Conservation (phyloP, 2,329 filamentous ascomycete species). For the Aspergillus sp. region DNA sequence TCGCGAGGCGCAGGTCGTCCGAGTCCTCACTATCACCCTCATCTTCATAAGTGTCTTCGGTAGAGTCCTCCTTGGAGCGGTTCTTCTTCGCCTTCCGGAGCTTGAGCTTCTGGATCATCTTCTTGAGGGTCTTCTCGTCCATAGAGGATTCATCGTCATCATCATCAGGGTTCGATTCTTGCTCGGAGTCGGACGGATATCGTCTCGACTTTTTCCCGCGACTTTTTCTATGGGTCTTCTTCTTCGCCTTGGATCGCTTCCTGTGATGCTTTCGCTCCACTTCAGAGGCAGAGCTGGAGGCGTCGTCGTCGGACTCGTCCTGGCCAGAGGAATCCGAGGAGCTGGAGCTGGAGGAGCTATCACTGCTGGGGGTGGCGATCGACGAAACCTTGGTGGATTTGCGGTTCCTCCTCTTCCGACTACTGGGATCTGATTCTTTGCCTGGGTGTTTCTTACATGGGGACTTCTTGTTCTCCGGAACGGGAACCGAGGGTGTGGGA, state of each 20-base stretch:
- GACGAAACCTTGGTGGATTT: slow-evolving; percentile 18
- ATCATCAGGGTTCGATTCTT: slow-evolving; percentile 27
- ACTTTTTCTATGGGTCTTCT: slow-evolving; percentile 27
- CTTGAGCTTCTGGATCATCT: slow-evolving; percentile 31
- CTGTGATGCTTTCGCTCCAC: slow-evolving; percentile 34
- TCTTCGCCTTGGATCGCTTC: slow-evolving; percentile 37
- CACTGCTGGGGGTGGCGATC: slow-evolving; percentile 19
- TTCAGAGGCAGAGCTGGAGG: slow-evolving; percentile 15
- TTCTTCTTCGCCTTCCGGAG: slow-evolving; percentile 33
- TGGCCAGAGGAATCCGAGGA: slow-evolving; percentile 14
- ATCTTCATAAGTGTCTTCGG: slow-evolving; percentile 32
- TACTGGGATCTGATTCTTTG: slow-evolving; percentile 19
- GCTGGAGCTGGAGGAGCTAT: slow-evolving; percentile 23
- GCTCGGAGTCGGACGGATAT: slow-evolving; percentile 21
- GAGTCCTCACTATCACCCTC: slow-evolving; percentile 28
- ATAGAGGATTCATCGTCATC: slow-evolving; percentile 21
- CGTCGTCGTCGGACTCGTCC: slow-evolving; percentile 19
- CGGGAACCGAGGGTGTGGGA: slow-evolving; percentile 17
- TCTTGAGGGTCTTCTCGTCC: slow-evolving; percentile 33
- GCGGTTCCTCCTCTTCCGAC: slow-evolving; percentile 22
- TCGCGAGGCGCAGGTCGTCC: slow-evolving; percentile 21
- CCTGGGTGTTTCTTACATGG: slow-evolving; percentile 32
- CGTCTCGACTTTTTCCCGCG: slow-evolving; percentile 40
- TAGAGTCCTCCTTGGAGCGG: slow-evolving; percentile 26
- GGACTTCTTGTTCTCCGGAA: slow-evolving; percentile 23